phyloP scores from a whole-genome alignment of 768 basidiomycete species.

The Mycena latifolia region DNA sequence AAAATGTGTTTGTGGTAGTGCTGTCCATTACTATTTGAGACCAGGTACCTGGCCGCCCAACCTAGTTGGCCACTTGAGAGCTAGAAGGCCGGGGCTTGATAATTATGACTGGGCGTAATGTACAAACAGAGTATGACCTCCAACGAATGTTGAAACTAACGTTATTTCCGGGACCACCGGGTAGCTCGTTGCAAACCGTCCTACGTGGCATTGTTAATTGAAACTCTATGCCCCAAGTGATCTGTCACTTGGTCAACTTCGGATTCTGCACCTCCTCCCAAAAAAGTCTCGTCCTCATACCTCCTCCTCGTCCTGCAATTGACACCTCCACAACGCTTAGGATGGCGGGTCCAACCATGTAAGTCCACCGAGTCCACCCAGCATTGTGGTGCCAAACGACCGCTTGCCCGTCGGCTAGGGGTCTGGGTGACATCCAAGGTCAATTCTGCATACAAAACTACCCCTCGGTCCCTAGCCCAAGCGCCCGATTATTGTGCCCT shows the following conservation, averaged over 20 bases:
- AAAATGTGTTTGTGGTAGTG: too few relatives aligned
- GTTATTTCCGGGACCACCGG: too few relatives aligned
- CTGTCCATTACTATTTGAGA: too few relatives aligned
- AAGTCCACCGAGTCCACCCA: background rate
- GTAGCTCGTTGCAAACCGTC: too few relatives aligned
- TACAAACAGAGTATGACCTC: background rate
- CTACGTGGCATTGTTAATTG: too few relatives aligned
- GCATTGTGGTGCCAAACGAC: background rate
- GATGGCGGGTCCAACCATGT: slow-evolving; percentile 5
- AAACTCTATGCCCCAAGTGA: too few relatives aligned
- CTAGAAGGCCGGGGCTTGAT: background rate
- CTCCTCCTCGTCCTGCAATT: too few relatives aligned
- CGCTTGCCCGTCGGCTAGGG: slow-evolving; percentile 7
- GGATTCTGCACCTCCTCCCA: too few relatives aligned
- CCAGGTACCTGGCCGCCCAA: too few relatives aligned
- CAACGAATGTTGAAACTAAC: background rate
- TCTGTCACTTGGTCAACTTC: too few relatives aligned
- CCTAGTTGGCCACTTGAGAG: background rate
- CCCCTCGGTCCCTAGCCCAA: background rate
- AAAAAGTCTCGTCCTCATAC: too few relatives aligned
- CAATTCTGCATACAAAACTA: background rate
- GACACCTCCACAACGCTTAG: too few relatives aligned
- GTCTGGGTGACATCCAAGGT: slow-evolving; percentile 2
- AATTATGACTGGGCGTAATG: background rate
- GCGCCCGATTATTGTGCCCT: background rate